Conservation (phyloP, 176 grass and related monocot species). For the Metroxylon sagu region DNA sequence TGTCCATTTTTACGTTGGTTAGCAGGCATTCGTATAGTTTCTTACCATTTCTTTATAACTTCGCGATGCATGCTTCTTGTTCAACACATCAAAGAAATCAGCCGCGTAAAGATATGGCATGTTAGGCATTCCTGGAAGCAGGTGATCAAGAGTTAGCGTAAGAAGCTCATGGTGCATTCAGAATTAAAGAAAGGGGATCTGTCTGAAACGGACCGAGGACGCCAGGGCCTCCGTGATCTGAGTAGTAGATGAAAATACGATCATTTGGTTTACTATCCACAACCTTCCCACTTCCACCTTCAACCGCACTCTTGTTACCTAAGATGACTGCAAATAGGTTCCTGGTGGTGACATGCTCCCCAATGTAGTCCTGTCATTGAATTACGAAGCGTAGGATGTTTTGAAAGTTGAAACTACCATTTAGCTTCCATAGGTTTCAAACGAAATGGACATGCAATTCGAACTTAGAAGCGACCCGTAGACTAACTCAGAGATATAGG, state of each 20-base stretch:
- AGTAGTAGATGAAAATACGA: slow-evolving; percentile 94
- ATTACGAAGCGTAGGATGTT: slow-evolving; percentile 3
- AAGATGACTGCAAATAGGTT: slow-evolving; percentile 80
- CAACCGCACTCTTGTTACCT: slow-evolving; percentile 59
- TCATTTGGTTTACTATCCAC: slow-evolving; percentile 76
- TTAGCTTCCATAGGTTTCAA: too few relatives aligned
- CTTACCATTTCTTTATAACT: slow-evolving; percentile 84
- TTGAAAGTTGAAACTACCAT: too few relatives aligned
- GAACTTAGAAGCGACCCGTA: too few relatives aligned
- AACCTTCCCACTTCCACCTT: slow-evolving; percentile 91
- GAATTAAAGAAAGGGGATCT: background rate
- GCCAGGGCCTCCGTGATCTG: slow-evolving; percentile 89
- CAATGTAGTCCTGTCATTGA: slow-evolving; percentile 67
- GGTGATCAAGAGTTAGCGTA: background rate
- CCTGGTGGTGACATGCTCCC: slow-evolving; percentile 48
- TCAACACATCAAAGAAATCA: slow-evolving; percentile 72
- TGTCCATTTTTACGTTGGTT: too few relatives aligned
- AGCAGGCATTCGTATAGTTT: background rate
- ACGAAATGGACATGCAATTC: too few relatives aligned
- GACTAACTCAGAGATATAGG: too few relatives aligned
- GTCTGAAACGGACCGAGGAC: slow-evolving; percentile 53
- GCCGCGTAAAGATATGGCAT: slow-evolving; percentile 64
- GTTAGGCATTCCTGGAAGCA: slow-evolving; percentile 68
- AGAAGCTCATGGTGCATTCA: slow-evolving; percentile 4
- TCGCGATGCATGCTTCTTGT: slow-evolving; percentile 63